Percentiles rank a stretch among this genome's conserved stretches.
phyloP scores from a whole-genome alignment of 345 rosid genomes.

The Lepidium aucheri region DNA sequence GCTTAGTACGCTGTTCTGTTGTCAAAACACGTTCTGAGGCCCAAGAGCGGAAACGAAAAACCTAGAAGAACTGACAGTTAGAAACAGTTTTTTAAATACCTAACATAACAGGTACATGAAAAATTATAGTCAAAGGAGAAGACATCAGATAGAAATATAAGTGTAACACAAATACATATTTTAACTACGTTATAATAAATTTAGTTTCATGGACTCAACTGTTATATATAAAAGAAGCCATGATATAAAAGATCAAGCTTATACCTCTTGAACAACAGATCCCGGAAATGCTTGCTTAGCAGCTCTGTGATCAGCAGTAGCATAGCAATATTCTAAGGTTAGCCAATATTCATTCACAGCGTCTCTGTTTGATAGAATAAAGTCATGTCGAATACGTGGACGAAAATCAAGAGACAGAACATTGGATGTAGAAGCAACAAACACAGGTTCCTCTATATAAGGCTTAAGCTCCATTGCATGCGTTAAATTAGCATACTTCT shows the following conservation, averaged over 20 bases:
- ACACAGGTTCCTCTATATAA: conserved; percentile 76
- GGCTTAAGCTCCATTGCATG: conserved; percentile 89
- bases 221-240: background rate
- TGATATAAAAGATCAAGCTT: conserved; percentile 11
- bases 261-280: conserved; percentile 83
- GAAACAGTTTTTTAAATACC: conserved; percentile 6
- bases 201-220: background rate
- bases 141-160: background rate
- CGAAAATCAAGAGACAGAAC: conserved; percentile 62
- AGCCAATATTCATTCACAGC: conserved; percentile 94
- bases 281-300: conserved; percentile 91
- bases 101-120: background rate
- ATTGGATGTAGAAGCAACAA: conserved; percentile 46
- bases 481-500: conserved; percentile 47
- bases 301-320: conserved; percentile 81
- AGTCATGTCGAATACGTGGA: conserved; percentile 90
- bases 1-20: conserved; percentile 74
- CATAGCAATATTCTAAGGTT: conserved; percentile 89
- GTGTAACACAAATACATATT: background rate
- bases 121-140: background rate
- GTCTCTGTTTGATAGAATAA: conserved; percentile 56
- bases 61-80: conserved; percentile 41
- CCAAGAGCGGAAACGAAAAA: conserved; percentile 69
- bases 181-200: background rate
- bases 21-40: conserved; percentile 69